phyloP scores from a whole-genome alignment of 176 grass and related monocot genomes.

The Echinochloa phyllopogon region DNA sequence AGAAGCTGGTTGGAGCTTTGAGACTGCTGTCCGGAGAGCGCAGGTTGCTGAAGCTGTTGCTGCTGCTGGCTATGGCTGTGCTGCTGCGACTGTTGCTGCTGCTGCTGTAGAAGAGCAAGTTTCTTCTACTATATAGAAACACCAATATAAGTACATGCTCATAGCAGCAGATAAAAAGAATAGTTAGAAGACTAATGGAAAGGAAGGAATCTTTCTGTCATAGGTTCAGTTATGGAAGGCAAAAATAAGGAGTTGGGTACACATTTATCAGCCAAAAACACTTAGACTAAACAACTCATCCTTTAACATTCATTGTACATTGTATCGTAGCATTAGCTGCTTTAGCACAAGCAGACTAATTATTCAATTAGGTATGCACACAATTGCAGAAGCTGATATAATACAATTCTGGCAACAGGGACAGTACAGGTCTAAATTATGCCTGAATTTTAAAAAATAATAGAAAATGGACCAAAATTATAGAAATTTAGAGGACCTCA shows the following conservation, averaged over 20 bases:
- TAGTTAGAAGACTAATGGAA: slow-evolving; percentile 1
- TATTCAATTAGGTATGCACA: slow-evolving; percentile 9
- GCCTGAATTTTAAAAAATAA: not conserved
- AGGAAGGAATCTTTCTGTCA: not conserved
- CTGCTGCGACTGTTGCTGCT: slow-evolving; percentile 23
- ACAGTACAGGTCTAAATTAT: not conserved
- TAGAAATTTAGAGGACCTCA: not conserved
- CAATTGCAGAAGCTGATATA: not conserved
- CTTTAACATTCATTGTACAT: slow-evolving; percentile 14
- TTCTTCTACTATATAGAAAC: slow-evolving; percentile 52
- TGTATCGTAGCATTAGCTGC: not conserved
- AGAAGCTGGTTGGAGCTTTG: slow-evolving; percentile 46
- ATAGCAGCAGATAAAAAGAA: slow-evolving; percentile 17
- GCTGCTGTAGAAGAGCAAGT: slow-evolving; percentile 53
- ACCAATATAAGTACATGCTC: slow-evolving; percentile 32
- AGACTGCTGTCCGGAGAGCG: slow-evolving; percentile 47
- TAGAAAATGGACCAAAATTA: not conserved
- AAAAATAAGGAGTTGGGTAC: slow-evolving; percentile 2
- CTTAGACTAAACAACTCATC: not conserved
- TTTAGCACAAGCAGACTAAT: not conserved
- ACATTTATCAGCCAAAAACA: slow-evolving; percentile 10
- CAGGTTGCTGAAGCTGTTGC: slow-evolving; percentile 46
- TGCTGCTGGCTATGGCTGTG: slow-evolving; percentile 39
- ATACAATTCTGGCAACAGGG: not conserved
- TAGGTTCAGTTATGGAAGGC: not conserved